Evolutionary conservation across 2,329 filamentous ascomycete species (phyloP), one percentile per base, ranked within the genome.

Genomic region (Alternaria alternata): DNA sequence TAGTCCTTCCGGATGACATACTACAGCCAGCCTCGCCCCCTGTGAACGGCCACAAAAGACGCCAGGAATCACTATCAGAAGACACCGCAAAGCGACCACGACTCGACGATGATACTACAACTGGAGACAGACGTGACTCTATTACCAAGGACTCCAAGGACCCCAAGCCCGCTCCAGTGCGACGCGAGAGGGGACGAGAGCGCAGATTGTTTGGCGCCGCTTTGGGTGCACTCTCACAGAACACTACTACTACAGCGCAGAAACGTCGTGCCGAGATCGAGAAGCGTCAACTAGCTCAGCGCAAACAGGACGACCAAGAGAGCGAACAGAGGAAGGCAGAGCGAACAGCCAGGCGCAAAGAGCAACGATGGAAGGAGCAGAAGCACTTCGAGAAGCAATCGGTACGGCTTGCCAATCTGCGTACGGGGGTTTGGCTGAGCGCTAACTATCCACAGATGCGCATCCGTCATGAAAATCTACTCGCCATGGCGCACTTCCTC

Each of bases 151-250:
- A 44, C 22, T 11, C 55, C 36, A 67, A 66, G 61, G 70, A 68
- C 44, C 57, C 70, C 56, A 66, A 67, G 57, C 79, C 84, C 52
- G 80, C 83, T 7, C 62, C 68, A 39, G 62, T 65, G 36, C 82
- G 71, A 36, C 66, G 73, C 71, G 94, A 98, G 75, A 92, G 89
- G 78, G 93, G 91, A 75, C 90, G 94, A 38, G 91, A 92, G 22
- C 90, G 91, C 78, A 87, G 94, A 54, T 84, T 98, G 62, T 97
- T 97, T 75, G 94, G 94, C 62, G 91, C 90, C 36, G 81, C 96
- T 57, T 82, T 95, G 61, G 91, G 86, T 76, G 92, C 91, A 38
- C 84, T 96, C 61, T 93, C 90, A 78, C 91, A 94, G 80, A 89
- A 86, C 70, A 85, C 85, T 61, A 65, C 75, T 74, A 86, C 83